Evolutionary conservation across 2,329 filamentous ascomycete species (phyloP).

Genomic region (Aspergillus japonicus): DNA sequence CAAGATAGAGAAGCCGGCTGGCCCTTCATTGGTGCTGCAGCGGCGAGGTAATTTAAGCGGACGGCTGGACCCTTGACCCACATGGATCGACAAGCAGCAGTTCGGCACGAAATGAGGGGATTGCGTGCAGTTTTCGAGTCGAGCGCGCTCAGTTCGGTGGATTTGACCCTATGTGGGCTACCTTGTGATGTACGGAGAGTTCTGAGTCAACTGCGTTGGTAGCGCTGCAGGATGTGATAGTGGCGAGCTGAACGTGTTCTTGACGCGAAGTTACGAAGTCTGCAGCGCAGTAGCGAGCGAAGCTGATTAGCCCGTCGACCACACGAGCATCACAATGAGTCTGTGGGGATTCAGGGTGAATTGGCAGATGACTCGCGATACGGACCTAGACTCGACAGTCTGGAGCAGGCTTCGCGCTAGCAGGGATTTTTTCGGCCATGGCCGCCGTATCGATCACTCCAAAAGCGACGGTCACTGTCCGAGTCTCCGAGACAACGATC

Average conservation of each 20-base stretch:
- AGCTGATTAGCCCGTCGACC: background rate
- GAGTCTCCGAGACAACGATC: background rate
- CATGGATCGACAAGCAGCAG: conserved; percentile 3
- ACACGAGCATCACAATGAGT: background rate
- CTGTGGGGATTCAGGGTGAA: background rate
- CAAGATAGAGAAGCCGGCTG: background rate
- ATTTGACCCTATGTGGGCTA: background rate
- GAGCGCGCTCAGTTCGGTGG: background rate
- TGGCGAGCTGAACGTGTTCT: background rate
- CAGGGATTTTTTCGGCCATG: background rate
- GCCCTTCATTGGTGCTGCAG: background rate
- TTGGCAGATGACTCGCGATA: background rate
- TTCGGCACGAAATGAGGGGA: conserved; percentile 2
- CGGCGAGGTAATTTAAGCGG: background rate
- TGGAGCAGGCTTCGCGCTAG: background rate
- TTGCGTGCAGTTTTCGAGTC: background rate
- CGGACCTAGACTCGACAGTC: background rate
- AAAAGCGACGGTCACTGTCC: background rate
- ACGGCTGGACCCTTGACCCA: conserved; percentile 6
- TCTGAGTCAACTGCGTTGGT: background rate
- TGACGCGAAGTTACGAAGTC: background rate
- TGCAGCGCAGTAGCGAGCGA: background rate
- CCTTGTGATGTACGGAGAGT: background rate
- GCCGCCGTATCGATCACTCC: background rate
- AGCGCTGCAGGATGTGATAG: background rate